Percentiles rank a stretch among this genome's conserved stretches.
These are phyloP conservation scores for Stygiomarasmius scandens DNA, from an alignment of 1,284 basidiomycete species.

Conservation along the genomic window DNA sequence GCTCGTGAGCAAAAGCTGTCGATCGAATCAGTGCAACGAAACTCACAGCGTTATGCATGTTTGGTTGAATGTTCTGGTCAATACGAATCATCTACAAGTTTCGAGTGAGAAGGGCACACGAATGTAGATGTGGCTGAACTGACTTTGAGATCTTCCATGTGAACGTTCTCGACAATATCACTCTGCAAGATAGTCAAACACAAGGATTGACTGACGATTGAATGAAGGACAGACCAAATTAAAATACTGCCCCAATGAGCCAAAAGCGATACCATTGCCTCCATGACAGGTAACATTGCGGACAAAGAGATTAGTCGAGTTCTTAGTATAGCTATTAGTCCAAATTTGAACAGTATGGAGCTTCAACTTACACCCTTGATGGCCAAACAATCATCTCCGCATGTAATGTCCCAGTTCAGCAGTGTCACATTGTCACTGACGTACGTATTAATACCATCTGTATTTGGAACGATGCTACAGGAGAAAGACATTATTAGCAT, in stretches of 20 bases:
- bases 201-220: background rate
- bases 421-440: conserved; percentile 54
- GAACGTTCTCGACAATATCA: conserved; percentile 61
- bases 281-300: conserved; percentile 58
- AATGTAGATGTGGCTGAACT: conserved; percentile 3
- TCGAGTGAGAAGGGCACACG: background rate
- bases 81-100: conserved; percentile 46
- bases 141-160: conserved; percentile 53
- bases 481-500: conserved; percentile 6
- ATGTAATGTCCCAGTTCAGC: conserved; percentile 60
- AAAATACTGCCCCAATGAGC: conserved; percentile 63
- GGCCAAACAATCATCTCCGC: conserved; percentile 69
- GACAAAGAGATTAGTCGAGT: conserved; percentile 57
- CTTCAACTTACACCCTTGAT: conserved; percentile 56
- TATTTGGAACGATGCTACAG: conserved; percentile 62
- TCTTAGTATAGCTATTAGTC: conserved; percentile 34
- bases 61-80: conserved; percentile 51
- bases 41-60: conserved; percentile 54
- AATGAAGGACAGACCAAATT: conserved; percentile 42
- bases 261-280: conserved; percentile 69
- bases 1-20: background rate
- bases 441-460: conserved; percentile 69
- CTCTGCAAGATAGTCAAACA: conserved; percentile 29
- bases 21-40: background rate
- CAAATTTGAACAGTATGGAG: background rate